Evolutionary conservation across 495 filamentous ascomycete genomes (phyloP), one percentile per base, ranked within the genome.

Genomic region (Talaromyces nanjingensis): DNA sequence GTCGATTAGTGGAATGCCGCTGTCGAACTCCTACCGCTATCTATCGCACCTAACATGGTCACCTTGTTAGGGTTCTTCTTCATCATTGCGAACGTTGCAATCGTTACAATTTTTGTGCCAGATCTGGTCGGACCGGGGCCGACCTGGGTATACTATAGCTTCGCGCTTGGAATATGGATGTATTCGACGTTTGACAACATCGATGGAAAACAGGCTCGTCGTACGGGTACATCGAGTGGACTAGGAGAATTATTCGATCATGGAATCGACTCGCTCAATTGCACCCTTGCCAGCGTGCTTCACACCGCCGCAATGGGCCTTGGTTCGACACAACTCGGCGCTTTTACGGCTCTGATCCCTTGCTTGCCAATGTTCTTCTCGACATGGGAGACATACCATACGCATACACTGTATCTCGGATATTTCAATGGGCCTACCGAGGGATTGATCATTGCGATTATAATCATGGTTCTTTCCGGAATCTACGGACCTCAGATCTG

Each of bases 321-420:
- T 37, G 94, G 94, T 45, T 83, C 89, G 8, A 88, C 88, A 8
- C 84, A 85, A 62, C 84, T 91, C 6, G 94, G 94, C 66, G 89
- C 92, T 54, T 96, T 94, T 72, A 98, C 94, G 1, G 92, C 93
- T 12, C 76, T 98, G 42, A 84, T 92, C 60, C 96, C 94, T 2
- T 96, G 91, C 67, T 77, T 98, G 8, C 91, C 94, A 24, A 98
- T 98, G 94, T 98, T 96, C 81, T 97, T 98, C 78, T 97, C 93
- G 5, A 98, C 94, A 7, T 98, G 94, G 94, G 94, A 98, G 74
- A 98, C 94, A 2, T 98, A 96, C 73, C 94, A 98, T 75, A 97
- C 94, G 1, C 94, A 98, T 74, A 98, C 96, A 0, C 80, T 98
- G 2, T 98, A 98, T 72, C 87, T 98, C 4, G 94, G 94, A 37